Percentiles rank a stretch among this genome's conserved stretches.
Conservation (phyloP, 164 flowering plant genomes). For the Macadamia tetraphylla region DNA sequence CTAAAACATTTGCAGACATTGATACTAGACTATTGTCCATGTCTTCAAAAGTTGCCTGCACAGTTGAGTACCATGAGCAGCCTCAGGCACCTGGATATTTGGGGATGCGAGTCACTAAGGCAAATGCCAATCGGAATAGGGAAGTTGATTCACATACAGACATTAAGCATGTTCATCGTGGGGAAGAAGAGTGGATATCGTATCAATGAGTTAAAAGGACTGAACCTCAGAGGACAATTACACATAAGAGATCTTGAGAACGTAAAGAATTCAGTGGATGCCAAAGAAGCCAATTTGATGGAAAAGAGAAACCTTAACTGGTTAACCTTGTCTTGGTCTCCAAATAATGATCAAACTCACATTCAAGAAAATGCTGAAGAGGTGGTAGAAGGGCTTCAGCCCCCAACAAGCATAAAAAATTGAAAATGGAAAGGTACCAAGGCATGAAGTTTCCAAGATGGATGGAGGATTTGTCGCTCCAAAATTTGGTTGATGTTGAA, state of each 20-base stretch:
- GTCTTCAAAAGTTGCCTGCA: background rate
- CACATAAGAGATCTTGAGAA: too few relatives aligned
- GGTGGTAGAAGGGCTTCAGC: constrained; percentile 12
- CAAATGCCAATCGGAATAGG: background rate
- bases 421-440: background rate
- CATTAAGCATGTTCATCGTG: constrained; percentile 5
- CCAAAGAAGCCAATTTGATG: too few relatives aligned
- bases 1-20: background rate
- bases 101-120: background rate
- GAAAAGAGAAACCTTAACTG: too few relatives aligned
- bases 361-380: background rate
- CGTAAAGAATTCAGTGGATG: too few relatives aligned
- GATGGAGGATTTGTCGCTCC: background rate
- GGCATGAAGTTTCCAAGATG: constrained; percentile 6
- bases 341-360: too few relatives aligned
- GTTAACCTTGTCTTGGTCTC: background rate
- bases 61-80: background rate
- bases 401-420: constrained; percentile 1
- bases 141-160: constrained; percentile 9
- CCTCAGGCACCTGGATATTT: constrained; percentile 1
- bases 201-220: background rate
- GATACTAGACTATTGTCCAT: background rate
- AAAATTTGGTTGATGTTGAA: background rate
- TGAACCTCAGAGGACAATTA: too few relatives aligned
- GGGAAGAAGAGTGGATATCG: background rate